Conservation (phyloP, 306 rosid species). For the Astragalus membranaceus region DNA sequence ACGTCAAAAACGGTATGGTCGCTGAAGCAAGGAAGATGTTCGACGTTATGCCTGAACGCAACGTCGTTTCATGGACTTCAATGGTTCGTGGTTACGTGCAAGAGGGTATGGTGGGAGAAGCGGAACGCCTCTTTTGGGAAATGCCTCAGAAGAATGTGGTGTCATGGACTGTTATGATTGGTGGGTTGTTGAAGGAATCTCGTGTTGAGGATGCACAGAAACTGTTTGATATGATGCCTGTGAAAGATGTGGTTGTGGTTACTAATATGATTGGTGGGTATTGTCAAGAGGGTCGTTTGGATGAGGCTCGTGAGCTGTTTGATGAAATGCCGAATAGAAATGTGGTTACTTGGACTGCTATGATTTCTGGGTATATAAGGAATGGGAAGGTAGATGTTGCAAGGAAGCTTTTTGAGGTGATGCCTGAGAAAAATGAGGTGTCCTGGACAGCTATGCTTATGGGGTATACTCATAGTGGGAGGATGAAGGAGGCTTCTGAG, state of each 20-base stretch:
- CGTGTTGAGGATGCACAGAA: constrained; percentile 41
- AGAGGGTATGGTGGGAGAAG: constrained; percentile 25
- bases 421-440: constrained; percentile 51
- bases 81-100: constrained; percentile 49
- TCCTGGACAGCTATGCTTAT: constrained; percentile 53
- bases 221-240: constrained; percentile 48
- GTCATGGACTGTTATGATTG: constrained; percentile 52
- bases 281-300: constrained; percentile 38
- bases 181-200: constrained; percentile 41
- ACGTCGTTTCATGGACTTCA: constrained; percentile 55
- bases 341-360: constrained; percentile 52
- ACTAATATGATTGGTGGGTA: constrained; percentile 53
- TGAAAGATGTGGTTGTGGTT: constrained; percentile 38
- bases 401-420: constrained; percentile 52
- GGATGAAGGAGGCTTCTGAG: constrained; percentile 48
- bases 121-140: constrained; percentile 38
- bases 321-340: constrained; percentile 40
- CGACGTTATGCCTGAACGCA: constrained; percentile 38
- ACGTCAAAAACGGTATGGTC: constrained; percentile 31
- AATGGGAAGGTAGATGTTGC: constrained; percentile 45
- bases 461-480: constrained; percentile 43
- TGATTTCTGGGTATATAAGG: constrained; percentile 49
- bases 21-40: constrained; percentile 35
- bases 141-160: constrained; percentile 48
- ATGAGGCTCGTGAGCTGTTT: constrained; percentile 41